Evolutionary conservation across 331 rosid species (phyloP), one percentile per base, ranked within the genome.

Genomic region (Stylosanthes scabra): DNA sequence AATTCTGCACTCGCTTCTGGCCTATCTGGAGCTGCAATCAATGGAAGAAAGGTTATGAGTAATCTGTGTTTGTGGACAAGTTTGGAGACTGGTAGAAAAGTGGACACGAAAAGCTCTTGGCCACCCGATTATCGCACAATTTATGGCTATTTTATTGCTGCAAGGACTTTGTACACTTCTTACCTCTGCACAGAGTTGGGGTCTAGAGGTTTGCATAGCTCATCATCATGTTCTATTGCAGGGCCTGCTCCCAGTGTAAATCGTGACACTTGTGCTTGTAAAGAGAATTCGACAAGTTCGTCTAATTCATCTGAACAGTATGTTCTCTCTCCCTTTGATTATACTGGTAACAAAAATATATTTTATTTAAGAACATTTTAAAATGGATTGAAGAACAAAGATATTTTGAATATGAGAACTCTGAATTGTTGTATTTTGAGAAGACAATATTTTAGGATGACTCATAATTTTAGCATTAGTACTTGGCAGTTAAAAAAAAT

Each of bases 161-260:
- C 81, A 29, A 86, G 86, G 79, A 77, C 78, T 72, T 80, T 76
- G 85, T 69, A 44, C 71, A 76, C 46, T 61, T 76, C 72, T 52
- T 71, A 74, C 73, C 81, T 74, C 16, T 41, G 14, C 50, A 31
- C 61, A 37, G 83, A 71, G 45, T 79, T 78, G 2, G 90, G 82
- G 46, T 72, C 77, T 59, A 84, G 84, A 72, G 89, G 72, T 61
- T 77, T 83, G 66, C 90, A 84, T 73, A 63, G 83, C 72, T 79
- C 88, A 16, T 72, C 83, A 12, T 84, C 90, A 10, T 80, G 80
- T 62, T 73, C 74, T 60, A 81, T 92, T 78, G 78, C 80, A 34
- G 91, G 97, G 29, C 86, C 93, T 59, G 97, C 92, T 75, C 86
- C 81, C 13, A 90, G 87, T 41, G 82, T 86, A 71, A 89, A 91